phyloP scores from a whole-genome alignment of 2,329 filamentous ascomycete species.

The Nemania bipapillata region DNA sequence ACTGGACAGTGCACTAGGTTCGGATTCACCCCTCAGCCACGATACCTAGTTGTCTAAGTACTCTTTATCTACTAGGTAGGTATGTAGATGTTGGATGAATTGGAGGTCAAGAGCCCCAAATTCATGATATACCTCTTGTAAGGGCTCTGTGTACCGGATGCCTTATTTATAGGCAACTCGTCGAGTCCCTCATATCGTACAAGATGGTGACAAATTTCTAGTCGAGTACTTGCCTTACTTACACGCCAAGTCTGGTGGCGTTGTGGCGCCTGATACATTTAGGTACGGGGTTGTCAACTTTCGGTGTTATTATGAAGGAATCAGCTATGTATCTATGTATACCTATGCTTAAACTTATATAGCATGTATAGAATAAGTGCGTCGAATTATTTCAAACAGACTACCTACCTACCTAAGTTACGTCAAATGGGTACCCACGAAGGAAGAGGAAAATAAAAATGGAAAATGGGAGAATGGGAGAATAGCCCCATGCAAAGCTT shows the following conservation, averaged over 20 bases:
- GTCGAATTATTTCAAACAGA: background rate
- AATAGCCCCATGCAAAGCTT: slow-evolving; percentile 7
- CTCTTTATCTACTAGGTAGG: too few species aligned
- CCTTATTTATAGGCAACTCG: slow-evolving; percentile 3
- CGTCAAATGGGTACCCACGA: background rate
- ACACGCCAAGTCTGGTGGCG: slow-evolving; percentile 13
- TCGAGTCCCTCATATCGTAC: background rate
- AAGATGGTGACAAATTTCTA: slow-evolving; percentile 15
- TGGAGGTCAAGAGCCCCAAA: background rate
- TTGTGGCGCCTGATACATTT: slow-evolving; percentile 11
- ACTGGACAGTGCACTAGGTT: slow-evolving; percentile 8
- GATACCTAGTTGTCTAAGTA: background rate
- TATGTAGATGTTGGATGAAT: background rate
- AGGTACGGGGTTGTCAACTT: background rate
- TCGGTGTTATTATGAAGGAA: background rate
- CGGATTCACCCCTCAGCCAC: slow-evolving; percentile 30
- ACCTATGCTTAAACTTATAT: too few species aligned
- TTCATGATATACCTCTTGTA: background rate
- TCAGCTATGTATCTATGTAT: background rate
- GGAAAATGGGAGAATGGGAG: background rate
- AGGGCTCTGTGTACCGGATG: background rate
- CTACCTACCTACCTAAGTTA: background rate
- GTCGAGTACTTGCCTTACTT: background rate
- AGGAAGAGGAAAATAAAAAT: background rate
- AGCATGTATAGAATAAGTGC: too few species aligned